phyloP scores from a whole-genome alignment of 23 red algal genomes.

The Cyanidioschyzon merolae region DNA sequence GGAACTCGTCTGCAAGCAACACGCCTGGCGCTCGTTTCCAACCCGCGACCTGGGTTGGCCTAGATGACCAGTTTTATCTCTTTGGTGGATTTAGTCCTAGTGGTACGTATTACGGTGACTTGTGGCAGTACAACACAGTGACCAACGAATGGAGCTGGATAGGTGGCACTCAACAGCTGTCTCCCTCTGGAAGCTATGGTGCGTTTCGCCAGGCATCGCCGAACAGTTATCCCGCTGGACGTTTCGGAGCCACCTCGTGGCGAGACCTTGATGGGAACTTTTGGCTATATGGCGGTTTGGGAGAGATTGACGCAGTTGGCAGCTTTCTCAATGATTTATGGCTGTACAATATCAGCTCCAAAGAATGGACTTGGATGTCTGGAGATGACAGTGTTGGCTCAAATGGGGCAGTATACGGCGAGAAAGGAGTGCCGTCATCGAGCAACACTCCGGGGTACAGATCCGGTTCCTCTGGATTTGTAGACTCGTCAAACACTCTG shows the following conservation, averaged over 20 bases:
- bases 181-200: not conserved
- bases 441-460: not conserved
- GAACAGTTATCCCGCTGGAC: not conserved
- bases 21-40: not conserved
- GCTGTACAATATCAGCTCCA: not conserved
- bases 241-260: not conserved
- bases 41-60: not conserved
- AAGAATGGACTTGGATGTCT: not conserved
- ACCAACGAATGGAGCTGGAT: not conserved
- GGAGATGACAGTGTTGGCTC: not conserved
- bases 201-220: not conserved
- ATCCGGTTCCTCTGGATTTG: not conserved
- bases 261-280: not conserved
- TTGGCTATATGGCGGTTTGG: not conserved
- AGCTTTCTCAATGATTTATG: slow-evolving; percentile 5
- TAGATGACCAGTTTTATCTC: not conserved
- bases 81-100: not conserved
- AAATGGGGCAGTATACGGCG: not conserved
- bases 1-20: not conserved
- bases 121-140: not conserved
- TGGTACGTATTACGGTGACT: not conserved
- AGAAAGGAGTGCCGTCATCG: not conserved
- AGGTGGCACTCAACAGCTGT: not conserved
- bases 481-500: not conserved
- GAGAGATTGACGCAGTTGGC: not conserved